Evolutionary conservation across 129 eudicot species (phyloP).

Genomic region (Cynara cardunculus): DNA sequence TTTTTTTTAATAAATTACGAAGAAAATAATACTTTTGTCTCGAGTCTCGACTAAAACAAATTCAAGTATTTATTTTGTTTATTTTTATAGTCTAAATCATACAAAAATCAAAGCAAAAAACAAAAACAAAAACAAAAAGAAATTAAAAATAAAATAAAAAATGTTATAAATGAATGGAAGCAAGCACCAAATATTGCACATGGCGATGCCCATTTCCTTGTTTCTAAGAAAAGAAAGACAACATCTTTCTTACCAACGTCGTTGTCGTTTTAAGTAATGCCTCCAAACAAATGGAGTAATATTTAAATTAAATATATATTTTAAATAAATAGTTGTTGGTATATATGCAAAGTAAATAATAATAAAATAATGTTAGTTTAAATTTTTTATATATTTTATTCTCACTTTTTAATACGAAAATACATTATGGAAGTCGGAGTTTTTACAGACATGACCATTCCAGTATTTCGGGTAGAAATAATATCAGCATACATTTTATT

Average conservation of each 20-base stretch:
- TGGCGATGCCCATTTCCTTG: slow-evolving; percentile 21
- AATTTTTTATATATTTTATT: no score
- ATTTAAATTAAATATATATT: background rate
- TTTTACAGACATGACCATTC: background rate
- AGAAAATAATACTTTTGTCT: background rate
- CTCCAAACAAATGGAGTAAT: background rate
- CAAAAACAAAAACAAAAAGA: background rate
- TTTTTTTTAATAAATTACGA: no score
- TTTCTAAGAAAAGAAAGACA: slow-evolving; percentile 24
- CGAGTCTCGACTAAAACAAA: background rate
- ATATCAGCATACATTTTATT: background rate
- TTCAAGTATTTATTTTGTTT: background rate
- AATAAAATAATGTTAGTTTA: background rate
- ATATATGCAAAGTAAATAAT: no score
- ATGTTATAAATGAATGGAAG: slow-evolving; percentile 14
- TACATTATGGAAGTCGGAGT: background rate
- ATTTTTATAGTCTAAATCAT: background rate
- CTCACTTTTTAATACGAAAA: no score
- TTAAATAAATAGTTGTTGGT: background rate
- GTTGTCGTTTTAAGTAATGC: background rate
- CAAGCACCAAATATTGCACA: slow-evolving; percentile 31
- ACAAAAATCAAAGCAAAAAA: background rate
- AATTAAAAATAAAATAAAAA: background rate
- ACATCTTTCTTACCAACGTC: slow-evolving; percentile 11
- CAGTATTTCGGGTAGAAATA: background rate